Conservation (phyloP, 129 eudicot species). For the Dittrichia graveolens region DNA sequence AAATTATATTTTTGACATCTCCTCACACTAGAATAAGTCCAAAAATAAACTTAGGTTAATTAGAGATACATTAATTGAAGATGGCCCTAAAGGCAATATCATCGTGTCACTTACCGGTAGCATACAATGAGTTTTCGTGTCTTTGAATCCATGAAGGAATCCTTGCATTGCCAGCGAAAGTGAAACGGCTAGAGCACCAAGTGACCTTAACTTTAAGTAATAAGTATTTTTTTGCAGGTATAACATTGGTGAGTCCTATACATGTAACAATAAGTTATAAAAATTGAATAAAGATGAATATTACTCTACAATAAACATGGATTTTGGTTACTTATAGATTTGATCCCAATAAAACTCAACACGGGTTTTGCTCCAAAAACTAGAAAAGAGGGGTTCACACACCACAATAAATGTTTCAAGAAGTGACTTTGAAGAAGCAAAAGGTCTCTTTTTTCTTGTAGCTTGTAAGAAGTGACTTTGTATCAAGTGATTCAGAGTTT, state of each 20-base stretch:
- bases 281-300: not conserved
- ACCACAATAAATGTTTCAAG: conserved; percentile 67
- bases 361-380: conserved; percentile 58
- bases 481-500: conserved; percentile 42
- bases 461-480: conserved; percentile 22
- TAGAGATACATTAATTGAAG: not conserved
- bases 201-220: conserved; percentile 49
- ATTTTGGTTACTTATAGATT: conserved; percentile 47
- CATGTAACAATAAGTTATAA: not conserved
- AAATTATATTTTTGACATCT: conserved; percentile 62
- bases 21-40: conserved; percentile 57
- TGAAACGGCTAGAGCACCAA: conserved; percentile 92
- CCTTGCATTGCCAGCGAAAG: conserved; percentile 94
- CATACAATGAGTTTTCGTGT: conserved; percentile 75
- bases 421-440: conserved; percentile 80
- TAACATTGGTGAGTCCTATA: conserved; percentile 71
- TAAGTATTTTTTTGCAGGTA: conserved; percentile 67
- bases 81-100: not conserved
- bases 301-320: not conserved
- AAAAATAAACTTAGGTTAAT: conserved; percentile 4
- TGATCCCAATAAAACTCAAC: conserved; percentile 71
- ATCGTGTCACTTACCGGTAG: conserved; percentile 48
- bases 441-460: conserved; percentile 53
- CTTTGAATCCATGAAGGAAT: conserved; percentile 81
- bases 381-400: conserved; percentile 56